These are phyloP conservation scores for Trichosanthes cucumerina DNA, from an alignment of 306 rosid species.

Conservation along the genomic window DNA sequence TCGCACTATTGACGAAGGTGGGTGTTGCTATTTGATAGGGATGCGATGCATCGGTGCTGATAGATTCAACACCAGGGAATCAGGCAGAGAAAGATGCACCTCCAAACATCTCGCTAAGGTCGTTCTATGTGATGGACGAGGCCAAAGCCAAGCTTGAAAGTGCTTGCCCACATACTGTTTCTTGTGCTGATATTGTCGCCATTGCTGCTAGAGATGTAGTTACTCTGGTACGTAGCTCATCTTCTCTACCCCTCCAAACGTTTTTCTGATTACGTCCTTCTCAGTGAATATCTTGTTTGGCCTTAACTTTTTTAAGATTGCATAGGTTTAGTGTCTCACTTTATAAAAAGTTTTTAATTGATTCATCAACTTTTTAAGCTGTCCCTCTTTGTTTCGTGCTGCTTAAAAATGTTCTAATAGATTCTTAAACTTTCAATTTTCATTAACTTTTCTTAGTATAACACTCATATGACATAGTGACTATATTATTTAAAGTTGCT, in stretches of 20 bases:
- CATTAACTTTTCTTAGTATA: not conserved
- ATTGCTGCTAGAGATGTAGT: conserved; percentile 73
- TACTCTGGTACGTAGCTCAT: conserved; percentile 22
- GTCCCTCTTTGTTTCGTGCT: not conserved
- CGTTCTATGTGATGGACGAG: conserved; percentile 55
- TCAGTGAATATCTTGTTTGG: too few relatives aligned
- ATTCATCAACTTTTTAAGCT: not conserved
- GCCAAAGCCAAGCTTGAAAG: conserved; percentile 60
- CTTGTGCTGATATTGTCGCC: conserved; percentile 64
- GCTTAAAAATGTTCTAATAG: not conserved
- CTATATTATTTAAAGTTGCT: not conserved
- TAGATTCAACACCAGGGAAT: conserved; percentile 43
- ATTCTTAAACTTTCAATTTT: not conserved
- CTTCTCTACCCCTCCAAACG: not conserved
- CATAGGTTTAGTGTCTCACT: too few relatives aligned
- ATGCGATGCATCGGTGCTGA: conserved; percentile 59
- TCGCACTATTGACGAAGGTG: not conserved
- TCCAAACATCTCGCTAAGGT: conserved; percentile 42
- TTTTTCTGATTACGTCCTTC: too few relatives aligned
- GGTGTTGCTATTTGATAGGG: conserved; percentile 20
- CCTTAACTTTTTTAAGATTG: too few relatives aligned
- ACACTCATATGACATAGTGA: not conserved
- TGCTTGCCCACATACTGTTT: conserved; percentile 51
- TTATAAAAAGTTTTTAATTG: too few relatives aligned
- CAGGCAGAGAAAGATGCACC: conserved; percentile 68